Evolutionary conservation across 768 basidiomycete species (phyloP).

Genomic region (Lactarius quietus): DNA sequence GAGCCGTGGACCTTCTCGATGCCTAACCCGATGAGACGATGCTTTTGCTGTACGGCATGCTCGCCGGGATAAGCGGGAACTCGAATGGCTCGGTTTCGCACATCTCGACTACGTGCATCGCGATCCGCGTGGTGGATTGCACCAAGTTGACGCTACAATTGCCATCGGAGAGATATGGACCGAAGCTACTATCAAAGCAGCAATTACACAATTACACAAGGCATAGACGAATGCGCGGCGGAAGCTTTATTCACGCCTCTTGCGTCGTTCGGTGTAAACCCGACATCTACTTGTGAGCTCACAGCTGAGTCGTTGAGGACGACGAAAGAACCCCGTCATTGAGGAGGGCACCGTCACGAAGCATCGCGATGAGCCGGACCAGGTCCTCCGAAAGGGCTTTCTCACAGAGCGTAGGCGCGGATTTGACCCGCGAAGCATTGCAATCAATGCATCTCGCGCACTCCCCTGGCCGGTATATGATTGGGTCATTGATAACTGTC

Average conservation of each 20-base stretch:
- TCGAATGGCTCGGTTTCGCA: conserved; percentile 31
- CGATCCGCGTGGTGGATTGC: conserved; percentile 52
- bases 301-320: conserved; percentile 38
- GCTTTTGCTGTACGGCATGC: conserved; percentile 52
- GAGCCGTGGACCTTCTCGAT: conserved; percentile 45
- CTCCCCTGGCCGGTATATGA: conserved; percentile 42
- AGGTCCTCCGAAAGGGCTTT: conserved; percentile 47
- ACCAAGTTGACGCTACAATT: conserved; percentile 53
- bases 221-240: conserved; percentile 60
- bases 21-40: conserved; percentile 40
- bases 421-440: conserved; percentile 44
- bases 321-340: conserved; percentile 29
- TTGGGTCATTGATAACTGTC: conserved; percentile 40
- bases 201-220: conserved; percentile 62
- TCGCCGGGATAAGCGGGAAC: conserved; percentile 43
- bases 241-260: conserved; percentile 33
- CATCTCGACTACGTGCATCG: conserved; percentile 48
- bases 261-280: conserved; percentile 48
- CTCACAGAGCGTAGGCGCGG: conserved; percentile 31
- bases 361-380: conserved; percentile 45
- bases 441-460: conserved; percentile 44
- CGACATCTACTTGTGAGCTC: conserved; percentile 50
- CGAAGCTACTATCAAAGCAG: conserved; percentile 46
- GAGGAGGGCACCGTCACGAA: conserved; percentile 45
- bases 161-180: conserved; percentile 50